Evolutionary conservation across 495 filamentous ascomycete genomes (phyloP), one percentile per base, ranked within the genome.

Genomic region (Pyrenula aspistea): DNA sequence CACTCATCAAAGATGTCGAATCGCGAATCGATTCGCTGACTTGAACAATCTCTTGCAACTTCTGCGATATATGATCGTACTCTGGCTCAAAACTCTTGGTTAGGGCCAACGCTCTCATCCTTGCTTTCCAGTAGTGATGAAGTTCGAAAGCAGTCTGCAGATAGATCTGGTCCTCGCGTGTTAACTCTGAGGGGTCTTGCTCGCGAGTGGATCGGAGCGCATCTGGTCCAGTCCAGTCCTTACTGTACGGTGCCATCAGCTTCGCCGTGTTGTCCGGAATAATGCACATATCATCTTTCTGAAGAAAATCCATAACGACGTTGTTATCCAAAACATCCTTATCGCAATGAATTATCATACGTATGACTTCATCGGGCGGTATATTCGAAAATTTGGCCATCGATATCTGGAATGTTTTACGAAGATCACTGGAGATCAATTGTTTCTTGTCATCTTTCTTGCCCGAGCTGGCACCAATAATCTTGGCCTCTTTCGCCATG

Each of bases 81-180:
- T 98, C 93, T 2, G 75, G 58, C 68, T 97, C 92, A 63, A 82
- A 96, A 22, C 80, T 89, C 60, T 87, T 83, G 1, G 93, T 97
- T 63, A 98, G 71, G 2, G 82, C 75, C 57, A 98, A 79, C 2
- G 94, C 94, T 55, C 93, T 81, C 81, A 96, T 96, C 69, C 93
- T 83, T 49, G 87, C 86, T 77, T 96, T 97, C 93, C 93, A 98
- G 71, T 98, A 98, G 69, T 98, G 94, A 58, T 94, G 89, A 60
- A 98, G 76, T 65, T 98, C 94, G 61, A 85, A 98, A 0, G 94
- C 88, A 1, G 93, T 97, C 58, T 86, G 84, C 12, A 98, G 77
- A 66, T 91, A 98, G 31, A 98, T 86, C 71, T 96, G 90, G 71
- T 98, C 93, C 62, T 97, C 89, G 57, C 92, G 77, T 0, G 91